Evolutionary conservation across 2,329 filamentous ascomycete genomes (phyloP).

Genomic region (Paecilomyces fulvus): DNA sequence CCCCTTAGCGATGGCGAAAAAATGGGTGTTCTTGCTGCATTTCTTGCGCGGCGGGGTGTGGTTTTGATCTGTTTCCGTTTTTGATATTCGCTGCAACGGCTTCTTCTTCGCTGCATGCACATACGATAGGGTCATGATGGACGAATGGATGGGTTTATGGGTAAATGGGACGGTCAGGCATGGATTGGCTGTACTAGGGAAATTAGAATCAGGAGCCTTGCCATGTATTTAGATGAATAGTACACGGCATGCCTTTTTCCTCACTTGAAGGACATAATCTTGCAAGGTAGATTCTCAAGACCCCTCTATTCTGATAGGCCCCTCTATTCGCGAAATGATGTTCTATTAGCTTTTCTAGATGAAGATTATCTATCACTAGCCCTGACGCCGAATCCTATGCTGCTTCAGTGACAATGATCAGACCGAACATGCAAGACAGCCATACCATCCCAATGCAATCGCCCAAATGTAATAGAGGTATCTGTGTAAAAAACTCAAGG

Average conservation of each 20-base stretch:
- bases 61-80: background rate
- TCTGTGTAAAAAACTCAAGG: background rate
- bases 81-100: background rate
- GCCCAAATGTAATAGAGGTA: background rate
- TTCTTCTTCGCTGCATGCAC: background rate
- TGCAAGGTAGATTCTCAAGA: background rate
- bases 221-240: background rate
- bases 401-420: background rate
- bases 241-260: background rate
- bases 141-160: background rate
- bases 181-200: background rate
- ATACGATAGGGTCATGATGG: background rate
- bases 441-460: background rate
- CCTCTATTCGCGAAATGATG: background rate
- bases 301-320: background rate
- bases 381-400: background rate
- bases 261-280: background rate
- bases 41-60: background rate
- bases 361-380: background rate
- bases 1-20: background rate
- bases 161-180: background rate
- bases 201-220: background rate
- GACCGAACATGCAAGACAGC: background rate
- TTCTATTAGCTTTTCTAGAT: background rate
- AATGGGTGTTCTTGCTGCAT: background rate